Percentiles rank a stretch among this genome's conserved stretches.
Conservation (phyloP, 441 rosid species). For the Adansonia grandidieri region DNA sequence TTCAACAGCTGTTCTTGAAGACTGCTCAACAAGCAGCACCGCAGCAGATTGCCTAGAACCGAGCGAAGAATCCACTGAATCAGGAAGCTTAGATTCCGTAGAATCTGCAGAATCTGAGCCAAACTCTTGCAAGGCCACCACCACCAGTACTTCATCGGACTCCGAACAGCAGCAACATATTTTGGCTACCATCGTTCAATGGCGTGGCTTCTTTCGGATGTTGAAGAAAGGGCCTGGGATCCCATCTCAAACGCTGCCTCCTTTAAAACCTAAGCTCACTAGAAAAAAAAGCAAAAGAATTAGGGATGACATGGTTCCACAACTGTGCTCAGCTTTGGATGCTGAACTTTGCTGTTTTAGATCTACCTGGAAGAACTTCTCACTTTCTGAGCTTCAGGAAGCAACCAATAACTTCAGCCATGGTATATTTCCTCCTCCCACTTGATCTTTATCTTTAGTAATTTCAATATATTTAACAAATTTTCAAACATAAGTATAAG, state of each 20-base stretch:
- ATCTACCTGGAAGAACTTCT: slow-evolving; percentile 77
- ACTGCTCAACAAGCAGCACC: slow-evolving; percentile 24
- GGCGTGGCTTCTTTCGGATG: slow-evolving; percentile 63
- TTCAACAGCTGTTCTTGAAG: slow-evolving; percentile 38
- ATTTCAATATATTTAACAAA: neutral
- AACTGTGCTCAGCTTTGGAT: slow-evolving; percentile 40
- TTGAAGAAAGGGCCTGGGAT: slow-evolving; percentile 65
- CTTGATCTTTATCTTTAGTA: neutral
- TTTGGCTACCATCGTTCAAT: slow-evolving; percentile 31
- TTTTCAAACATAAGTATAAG: too few relatives aligned
- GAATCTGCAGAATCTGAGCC: slow-evolving; percentile 52
- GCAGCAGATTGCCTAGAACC: neutral
- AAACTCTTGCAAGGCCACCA: slow-evolving; percentile 47
- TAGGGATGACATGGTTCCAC: slow-evolving; percentile 58
- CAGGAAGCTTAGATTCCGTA: slow-evolving; percentile 20
- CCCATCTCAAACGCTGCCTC: slow-evolving; percentile 54
- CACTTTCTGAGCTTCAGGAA: slow-evolving; percentile 61
- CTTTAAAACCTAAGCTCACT: slow-evolving; percentile 67
- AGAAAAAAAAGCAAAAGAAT: slow-evolving; percentile 68
- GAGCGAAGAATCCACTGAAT: neutral
- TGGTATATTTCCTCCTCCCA: slow-evolving; percentile 43
- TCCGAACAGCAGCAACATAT: slow-evolving; percentile 36
- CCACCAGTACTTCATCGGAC: slow-evolving; percentile 53
- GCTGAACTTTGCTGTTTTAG: slow-evolving; percentile 59
- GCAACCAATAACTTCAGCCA: slow-evolving; percentile 73